phyloP scores from a whole-genome alignment of 306 rosid species.

The Neltuma alba region DNA sequence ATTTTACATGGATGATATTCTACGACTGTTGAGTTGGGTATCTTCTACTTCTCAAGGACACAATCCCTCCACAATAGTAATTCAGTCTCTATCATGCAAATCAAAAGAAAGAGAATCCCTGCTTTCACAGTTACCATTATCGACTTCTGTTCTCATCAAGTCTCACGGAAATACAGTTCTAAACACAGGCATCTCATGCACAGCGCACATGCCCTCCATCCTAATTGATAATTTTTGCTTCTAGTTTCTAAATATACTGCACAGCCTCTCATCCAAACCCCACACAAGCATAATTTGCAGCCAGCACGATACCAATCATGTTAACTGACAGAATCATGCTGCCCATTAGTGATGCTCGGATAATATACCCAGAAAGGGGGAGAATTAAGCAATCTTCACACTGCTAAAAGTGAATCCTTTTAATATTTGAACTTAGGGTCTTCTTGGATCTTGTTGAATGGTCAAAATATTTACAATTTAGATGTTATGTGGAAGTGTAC shows the following conservation, averaged over 20 bases:
- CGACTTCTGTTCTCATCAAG: constrained; percentile 23
- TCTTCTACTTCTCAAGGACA: constrained; percentile 23
- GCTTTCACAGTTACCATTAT: constrained; percentile 7
- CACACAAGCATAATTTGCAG: neutral
- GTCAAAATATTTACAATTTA: neutral
- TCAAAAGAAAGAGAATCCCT: constrained; percentile 21
- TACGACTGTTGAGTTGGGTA: neutral
- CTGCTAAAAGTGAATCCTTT: neutral
- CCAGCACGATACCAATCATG: constrained; percentile 18
- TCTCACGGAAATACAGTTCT: constrained; percentile 5
- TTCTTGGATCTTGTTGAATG: neutral
- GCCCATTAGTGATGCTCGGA: neutral
- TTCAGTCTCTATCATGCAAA: constrained; percentile 31
- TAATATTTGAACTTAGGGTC: neutral
- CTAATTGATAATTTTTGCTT: constrained; percentile 2
- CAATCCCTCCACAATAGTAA: constrained; percentile 25
- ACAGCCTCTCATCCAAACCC: constrained; percentile 20
- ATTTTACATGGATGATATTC: neutral
- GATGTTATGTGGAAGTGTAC: neutral
- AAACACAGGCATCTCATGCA: constrained; percentile 31
- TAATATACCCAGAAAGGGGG: neutral
- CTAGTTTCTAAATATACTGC: constrained; percentile 17
- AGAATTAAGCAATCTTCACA: neutral
- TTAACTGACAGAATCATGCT: neutral
- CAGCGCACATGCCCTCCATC: constrained; percentile 1